These are phyloP conservation scores for Papiliotrema fonsecae DNA, from an alignment of 1,284 basidiomycete species.

Conservation along the genomic window DNA sequence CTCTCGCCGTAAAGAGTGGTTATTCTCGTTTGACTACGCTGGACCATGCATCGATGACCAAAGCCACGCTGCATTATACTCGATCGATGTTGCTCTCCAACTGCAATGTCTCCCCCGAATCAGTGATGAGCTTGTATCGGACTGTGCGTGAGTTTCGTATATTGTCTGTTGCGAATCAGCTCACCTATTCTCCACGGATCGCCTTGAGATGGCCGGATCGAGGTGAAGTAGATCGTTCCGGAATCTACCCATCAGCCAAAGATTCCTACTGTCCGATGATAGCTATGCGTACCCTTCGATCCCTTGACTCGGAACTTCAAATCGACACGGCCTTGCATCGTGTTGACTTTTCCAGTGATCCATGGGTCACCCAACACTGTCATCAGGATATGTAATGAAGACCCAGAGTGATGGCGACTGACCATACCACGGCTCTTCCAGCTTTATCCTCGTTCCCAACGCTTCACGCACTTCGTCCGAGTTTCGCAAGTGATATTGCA, in stretches of 20 bases:
- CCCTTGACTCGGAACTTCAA: slow-evolving; percentile 45
- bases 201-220: slow-evolving; percentile 43
- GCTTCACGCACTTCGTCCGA: slow-evolving; percentile 33
- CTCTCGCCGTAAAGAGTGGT: too few relatives aligned
- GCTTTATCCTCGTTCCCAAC: slow-evolving; percentile 37
- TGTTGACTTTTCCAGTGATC: slow-evolving; percentile 46
- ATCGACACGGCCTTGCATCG: slow-evolving; percentile 48
- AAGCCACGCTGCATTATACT: not conserved
- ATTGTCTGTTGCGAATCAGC: slow-evolving; percentile 7
- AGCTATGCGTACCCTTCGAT: slow-evolving; percentile 17
- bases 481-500: slow-evolving; percentile 45
- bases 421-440: slow-evolving; percentile 44
- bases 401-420: slow-evolving; percentile 13
- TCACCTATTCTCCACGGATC: slow-evolving; percentile 45
- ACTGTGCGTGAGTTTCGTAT: slow-evolving; percentile 23
- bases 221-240: slow-evolving; percentile 48
- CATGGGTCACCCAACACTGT: slow-evolving; percentile 43
- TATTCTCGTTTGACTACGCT: too few relatives aligned
- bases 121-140: slow-evolving; percentile 47
- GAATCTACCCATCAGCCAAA: slow-evolving; percentile 22
- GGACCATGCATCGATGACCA: too few relatives aligned
- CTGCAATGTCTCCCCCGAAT: slow-evolving; percentile 38
- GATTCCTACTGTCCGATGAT: not conserved
- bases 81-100: slow-evolving; percentile 28
- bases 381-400: slow-evolving; percentile 4